Conservation (phyloP, 768 basidiomycete genomes). For the Leucosporidium yakuticum region DNA sequence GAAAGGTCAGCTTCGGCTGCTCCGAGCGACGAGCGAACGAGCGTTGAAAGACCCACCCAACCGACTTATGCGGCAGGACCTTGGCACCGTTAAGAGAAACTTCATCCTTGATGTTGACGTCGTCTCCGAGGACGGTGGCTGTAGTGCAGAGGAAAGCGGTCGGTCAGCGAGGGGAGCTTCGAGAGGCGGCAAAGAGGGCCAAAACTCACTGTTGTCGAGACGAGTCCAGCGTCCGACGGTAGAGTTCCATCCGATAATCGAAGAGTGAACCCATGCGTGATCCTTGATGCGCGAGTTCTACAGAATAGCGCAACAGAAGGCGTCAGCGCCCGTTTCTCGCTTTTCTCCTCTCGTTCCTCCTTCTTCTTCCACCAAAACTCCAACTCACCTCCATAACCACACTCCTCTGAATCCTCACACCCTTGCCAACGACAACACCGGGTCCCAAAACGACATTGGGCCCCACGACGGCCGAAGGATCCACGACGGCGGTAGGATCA, state of each 20-base stretch:
- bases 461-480: slow-evolving; percentile 46
- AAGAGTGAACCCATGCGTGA: slow-evolving; percentile 49
- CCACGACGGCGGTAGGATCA: slow-evolving; percentile 47
- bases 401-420: slow-evolving; percentile 49
- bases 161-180: too few relatives aligned
- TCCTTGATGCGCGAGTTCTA: slow-evolving; percentile 47
- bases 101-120: slow-evolving; percentile 51
- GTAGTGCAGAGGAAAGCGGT: too few relatives aligned
- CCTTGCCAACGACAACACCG: slow-evolving; percentile 47
- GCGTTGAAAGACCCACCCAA: too few relatives aligned
- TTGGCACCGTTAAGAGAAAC: slow-evolving; percentile 47
- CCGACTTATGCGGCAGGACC: slow-evolving; percentile 32
- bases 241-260: slow-evolving; percentile 46
- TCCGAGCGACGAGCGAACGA: too few relatives aligned
- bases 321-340: not conserved
- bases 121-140: slow-evolving; percentile 48
- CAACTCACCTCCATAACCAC: slow-evolving; percentile 45
- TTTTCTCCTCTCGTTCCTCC: too few relatives aligned
- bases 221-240: slow-evolving; percentile 35
- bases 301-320: too few relatives aligned
- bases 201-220: too few relatives aligned
- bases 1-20: too few relatives aligned
- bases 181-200: too few relatives aligned
- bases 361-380: not conserved
- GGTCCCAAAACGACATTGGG: slow-evolving; percentile 51